Evolutionary conservation across 2,329 filamentous ascomycete genomes (phyloP), one percentile per base, ranked within the genome.

Genomic region (Hypocrella siamensis): DNA sequence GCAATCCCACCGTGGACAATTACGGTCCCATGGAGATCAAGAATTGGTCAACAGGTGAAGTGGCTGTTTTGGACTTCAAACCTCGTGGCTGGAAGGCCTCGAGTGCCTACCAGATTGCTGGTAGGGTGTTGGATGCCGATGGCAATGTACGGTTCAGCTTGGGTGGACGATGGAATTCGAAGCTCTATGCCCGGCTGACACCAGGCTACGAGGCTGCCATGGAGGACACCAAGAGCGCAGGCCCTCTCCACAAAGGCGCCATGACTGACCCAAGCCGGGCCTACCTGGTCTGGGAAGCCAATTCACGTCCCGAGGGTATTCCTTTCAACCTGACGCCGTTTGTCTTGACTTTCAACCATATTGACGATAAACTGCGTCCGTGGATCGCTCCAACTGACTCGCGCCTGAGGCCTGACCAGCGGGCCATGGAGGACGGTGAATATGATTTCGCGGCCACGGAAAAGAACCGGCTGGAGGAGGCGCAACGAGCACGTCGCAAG

Each of bases 311-410:
- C 1, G 61, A 70, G 10, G 82, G 80, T 19, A 88, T 94, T 35
- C 90, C 90, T 0, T 98, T 98, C 67, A 98, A 96, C 56, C 67
- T 98, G 36, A 98, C 90, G 0, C 88, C 90, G 0, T 96, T 98
- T 49, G 90, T 86, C 11, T 68, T 98, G 36, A 93, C 86, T 0
- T 78, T 98, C 41, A 98, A 98, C 56, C 83, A 86, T 42, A 67
- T 94, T 31, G 79, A 88, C 33, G 82, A 93, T n/a, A 63, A 70
- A n/a, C 65, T 98, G 14, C 63, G 60, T 31, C 71, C 78, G 4
- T 74, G 79, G 58, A 60, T 98, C 12, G 81, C 90, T 24, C 90
- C 90, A 1, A 98, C 90, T 0, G 90, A 98, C 53, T 93, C 88
- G 2, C 70, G 90, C n/a, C 63, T 93, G 19, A 70, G 90, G 19